A percentile compares a stretch with the other conserved stretches of the same genome.
These are phyloP conservation scores for Aspergillus fumigatiaffinis DNA, from an alignment of 2,329 filamentous ascomycete species.

Conservation along the genomic window DNA sequence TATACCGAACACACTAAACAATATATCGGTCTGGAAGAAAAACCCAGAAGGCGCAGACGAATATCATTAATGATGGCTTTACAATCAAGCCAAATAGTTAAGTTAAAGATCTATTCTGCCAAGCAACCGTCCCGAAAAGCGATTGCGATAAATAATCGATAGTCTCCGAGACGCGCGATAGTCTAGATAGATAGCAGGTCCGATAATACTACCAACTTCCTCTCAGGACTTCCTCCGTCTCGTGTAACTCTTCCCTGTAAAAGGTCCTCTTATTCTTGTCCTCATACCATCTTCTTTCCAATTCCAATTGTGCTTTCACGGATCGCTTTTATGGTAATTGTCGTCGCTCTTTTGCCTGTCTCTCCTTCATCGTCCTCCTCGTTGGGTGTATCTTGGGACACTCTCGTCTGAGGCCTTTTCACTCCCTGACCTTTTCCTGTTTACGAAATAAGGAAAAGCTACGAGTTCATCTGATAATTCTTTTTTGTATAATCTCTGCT, in stretches of 20 bases:
- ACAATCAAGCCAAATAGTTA: neutral
- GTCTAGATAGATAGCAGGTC: constrained; percentile 7
- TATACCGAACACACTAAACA: neutral
- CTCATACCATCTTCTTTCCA: neutral
- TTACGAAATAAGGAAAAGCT: neutral
- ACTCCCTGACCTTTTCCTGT: neutral
- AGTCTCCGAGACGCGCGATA: constrained; percentile 13
- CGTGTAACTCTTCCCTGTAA: neutral
- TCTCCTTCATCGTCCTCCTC: neutral
- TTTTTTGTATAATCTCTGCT: neutral
- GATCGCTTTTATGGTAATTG: neutral
- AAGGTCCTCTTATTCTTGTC: neutral
- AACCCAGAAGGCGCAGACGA: neutral
- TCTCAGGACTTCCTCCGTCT: neutral
- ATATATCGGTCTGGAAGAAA: neutral
- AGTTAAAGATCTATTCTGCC: neutral
- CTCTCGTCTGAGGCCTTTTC: neutral
- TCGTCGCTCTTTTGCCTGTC: neutral
- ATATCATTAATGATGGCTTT: neutral
- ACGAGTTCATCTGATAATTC: neutral
- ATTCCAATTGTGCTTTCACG: neutral
- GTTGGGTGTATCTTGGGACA: neutral
- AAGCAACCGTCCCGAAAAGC: constrained; percentile 9
- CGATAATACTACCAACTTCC: constrained; percentile 9
- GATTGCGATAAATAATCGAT: constrained; percentile 17